Evolutionary conservation across 371 early-diverging fungal genomes (phyloP).

Genomic region (Mortierella sp.): DNA sequence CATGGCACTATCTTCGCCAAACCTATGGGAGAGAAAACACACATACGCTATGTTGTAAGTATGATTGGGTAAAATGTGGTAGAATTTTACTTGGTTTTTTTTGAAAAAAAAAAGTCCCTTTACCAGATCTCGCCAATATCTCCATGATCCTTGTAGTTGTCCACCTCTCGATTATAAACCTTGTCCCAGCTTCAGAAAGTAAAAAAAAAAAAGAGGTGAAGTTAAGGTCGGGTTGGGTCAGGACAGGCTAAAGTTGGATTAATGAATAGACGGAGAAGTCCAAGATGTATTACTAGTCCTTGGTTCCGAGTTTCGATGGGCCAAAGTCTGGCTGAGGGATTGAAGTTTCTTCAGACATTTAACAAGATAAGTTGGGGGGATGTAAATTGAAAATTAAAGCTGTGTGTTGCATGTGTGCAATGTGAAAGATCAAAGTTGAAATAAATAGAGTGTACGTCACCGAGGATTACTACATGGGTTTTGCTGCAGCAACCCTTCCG

Average conservation of each 20-base stretch:
- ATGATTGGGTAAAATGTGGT: no score
- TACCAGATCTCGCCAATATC: constrained; percentile 93
- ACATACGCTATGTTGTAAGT: no score
- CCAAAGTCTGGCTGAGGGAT: constrained; percentile 66
- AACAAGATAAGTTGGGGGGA: no score
- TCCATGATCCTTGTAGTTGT: constrained; percentile 83
- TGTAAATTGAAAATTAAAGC: background rate
- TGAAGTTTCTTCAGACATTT: constrained; percentile 39
- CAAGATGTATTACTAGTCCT: constrained; percentile 71
- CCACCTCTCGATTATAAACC: constrained; percentile 83
- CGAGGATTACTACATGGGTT: no score
- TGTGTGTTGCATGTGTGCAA: no score
- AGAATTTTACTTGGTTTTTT: no score
- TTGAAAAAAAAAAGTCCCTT: background rate
- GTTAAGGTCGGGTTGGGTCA: background rate
- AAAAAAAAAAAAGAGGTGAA: background rate
- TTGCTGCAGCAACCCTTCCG: no score
- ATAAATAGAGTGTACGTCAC: no score
- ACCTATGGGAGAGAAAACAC: constrained; percentile 59
- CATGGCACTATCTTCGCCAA: constrained; percentile 86
- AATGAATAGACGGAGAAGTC: background rate
- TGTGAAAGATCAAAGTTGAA: no score
- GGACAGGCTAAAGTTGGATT: background rate
- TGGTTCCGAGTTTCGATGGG: constrained; percentile 83
- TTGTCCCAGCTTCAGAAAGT: constrained; percentile 80